phyloP scores from a whole-genome alignment of 208 protist genomes.

The Acanthamoeba healyi region DNA sequence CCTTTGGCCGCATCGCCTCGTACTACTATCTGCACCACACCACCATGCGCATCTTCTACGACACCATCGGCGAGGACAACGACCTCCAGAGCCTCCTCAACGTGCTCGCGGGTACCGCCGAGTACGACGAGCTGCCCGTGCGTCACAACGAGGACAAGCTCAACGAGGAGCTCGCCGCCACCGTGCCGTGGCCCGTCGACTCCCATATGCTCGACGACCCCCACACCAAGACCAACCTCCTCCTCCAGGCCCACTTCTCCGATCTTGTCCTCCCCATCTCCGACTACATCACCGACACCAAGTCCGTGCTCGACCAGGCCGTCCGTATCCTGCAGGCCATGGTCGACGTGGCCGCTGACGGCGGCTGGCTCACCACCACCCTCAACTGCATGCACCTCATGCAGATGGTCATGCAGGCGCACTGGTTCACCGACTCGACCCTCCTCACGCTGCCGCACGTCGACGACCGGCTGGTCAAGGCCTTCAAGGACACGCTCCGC shows the following conservation, averaged over 20 bases:
- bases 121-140: constrained; percentile 96
- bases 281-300: constrained; percentile 99
- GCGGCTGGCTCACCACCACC: constrained; percentile 93
- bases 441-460: constrained; percentile 67
- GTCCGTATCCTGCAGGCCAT: constrained; percentile 95
- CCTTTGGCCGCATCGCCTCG: constrained; percentile 97
- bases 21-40: constrained; percentile 99
- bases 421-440: constrained; percentile 87
- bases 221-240: constrained; percentile 97
- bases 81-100: constrained; percentile 85
- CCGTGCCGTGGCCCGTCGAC: constrained; percentile 89
- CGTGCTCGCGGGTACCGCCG: constrained; percentile 94
- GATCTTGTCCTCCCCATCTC: constrained; percentile 94
- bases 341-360: constrained; percentile 96
- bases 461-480: constrained; percentile 1
- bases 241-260: constrained; percentile 98
- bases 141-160: constrained; percentile 99
- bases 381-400: constrained; percentile 94
- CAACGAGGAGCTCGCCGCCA: constrained; percentile 92
- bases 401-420: constrained; percentile 96
- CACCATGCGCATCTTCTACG: constrained; percentile 95
- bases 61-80: constrained; percentile 86
- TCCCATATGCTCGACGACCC: constrained; percentile 92
- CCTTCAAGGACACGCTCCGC: neutral
- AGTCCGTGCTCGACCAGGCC: constrained; percentile 97